Percentiles rank a stretch among this genome's conserved stretches.
Conservation (phyloP, 306 rosid genomes). For the Datisca glomerata region DNA sequence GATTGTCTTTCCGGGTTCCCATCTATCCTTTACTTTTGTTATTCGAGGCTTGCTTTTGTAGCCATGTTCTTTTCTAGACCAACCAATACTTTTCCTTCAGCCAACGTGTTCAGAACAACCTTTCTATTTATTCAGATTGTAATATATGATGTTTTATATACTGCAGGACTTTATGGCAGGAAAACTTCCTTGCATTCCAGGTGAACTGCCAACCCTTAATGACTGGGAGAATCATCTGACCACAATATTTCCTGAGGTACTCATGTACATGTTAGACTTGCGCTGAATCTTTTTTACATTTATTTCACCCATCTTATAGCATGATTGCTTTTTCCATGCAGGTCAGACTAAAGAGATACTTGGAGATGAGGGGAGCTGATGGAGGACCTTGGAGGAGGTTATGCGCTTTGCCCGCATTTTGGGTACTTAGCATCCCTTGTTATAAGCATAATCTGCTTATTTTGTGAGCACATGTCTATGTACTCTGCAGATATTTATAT, state of each 20-base stretch:
- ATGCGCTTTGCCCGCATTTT: conserved; percentile 95
- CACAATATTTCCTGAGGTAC: conserved; percentile 91
- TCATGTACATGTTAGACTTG: conserved; percentile 12
- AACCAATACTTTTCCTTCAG: not conserved
- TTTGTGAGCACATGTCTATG: not conserved
- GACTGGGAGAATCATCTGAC: conserved; percentile 99
- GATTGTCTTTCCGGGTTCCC: conserved; percentile 87
- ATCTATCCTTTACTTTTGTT: not conserved
- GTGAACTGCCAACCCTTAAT: conserved; percentile 83
- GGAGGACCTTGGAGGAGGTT: conserved; percentile 99
- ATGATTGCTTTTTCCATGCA: conserved; percentile 32
- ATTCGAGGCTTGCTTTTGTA: conserved; percentile 4
- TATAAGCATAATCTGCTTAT: no score
- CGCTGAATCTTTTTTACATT: conserved; percentile 10
- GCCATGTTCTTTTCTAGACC: conserved; percentile 1
- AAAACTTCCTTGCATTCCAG: conserved; percentile 70
- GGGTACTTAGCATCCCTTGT: conserved; percentile 58
- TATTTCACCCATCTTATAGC: conserved; percentile 11
- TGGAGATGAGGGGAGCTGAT: conserved; percentile 99
- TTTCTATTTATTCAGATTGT: not conserved
- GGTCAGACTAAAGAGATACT: conserved; percentile 96
- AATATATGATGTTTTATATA: not conserved
- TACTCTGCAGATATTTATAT: not conserved
- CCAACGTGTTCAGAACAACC: not conserved
- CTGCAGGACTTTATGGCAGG: conserved; percentile 88